Evolutionary conservation across 495 filamentous ascomycete species (phyloP).

Genomic region (Penicillium lagena): DNA sequence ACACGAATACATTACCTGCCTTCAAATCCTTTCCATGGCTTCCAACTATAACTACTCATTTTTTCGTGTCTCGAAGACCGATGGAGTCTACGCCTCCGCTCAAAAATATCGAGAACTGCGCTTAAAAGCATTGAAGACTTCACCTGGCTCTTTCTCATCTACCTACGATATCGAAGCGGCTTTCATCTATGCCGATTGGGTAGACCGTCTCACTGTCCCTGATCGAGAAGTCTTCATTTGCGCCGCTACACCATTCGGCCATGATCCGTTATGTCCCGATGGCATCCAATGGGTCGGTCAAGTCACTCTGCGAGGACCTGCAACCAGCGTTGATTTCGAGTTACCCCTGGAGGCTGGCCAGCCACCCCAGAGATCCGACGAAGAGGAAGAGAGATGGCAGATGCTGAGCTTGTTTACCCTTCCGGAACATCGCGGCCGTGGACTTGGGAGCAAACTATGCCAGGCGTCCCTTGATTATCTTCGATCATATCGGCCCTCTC

Average conservation of each 20-base stretch:
- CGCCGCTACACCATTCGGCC: constrained; percentile 12
- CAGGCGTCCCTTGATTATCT: constrained; percentile 21
- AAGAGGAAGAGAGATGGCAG: constrained; percentile 26
- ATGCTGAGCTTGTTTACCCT: constrained; percentile 29
- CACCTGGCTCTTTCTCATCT: constrained; percentile 25
- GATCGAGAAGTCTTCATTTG: constrained; percentile 23
- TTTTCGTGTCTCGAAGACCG: constrained; percentile 13
- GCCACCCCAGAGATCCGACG: constrained; percentile 6
- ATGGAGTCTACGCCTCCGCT: constrained; percentile 9
- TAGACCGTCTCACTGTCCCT: constrained; percentile 8
- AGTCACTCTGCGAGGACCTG: constrained; percentile 25
- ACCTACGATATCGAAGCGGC: constrained; percentile 26
- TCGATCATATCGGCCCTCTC: constrained; percentile 4
- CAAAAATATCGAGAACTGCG: constrained; percentile 24
- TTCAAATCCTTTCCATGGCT: neutral
- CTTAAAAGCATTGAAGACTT: constrained; percentile 6
- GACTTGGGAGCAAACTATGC: constrained; percentile 28
- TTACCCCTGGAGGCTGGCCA: constrained; percentile 16
- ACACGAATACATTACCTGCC: too few species aligned
- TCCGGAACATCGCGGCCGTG: constrained; percentile 22
- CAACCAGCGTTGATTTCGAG: constrained; percentile 8
- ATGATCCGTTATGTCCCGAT: constrained; percentile 2
- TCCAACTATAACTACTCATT: constrained; percentile 8
- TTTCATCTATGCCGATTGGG: constrained; percentile 21
- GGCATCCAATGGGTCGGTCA: constrained; percentile 25